A percentile compares a stretch with the other conserved stretches of the same genome.
These are phyloP conservation scores for Gracilaria vermiculophylla DNA, from an alignment of 23 red algal genomes.

Conservation along the genomic window DNA sequence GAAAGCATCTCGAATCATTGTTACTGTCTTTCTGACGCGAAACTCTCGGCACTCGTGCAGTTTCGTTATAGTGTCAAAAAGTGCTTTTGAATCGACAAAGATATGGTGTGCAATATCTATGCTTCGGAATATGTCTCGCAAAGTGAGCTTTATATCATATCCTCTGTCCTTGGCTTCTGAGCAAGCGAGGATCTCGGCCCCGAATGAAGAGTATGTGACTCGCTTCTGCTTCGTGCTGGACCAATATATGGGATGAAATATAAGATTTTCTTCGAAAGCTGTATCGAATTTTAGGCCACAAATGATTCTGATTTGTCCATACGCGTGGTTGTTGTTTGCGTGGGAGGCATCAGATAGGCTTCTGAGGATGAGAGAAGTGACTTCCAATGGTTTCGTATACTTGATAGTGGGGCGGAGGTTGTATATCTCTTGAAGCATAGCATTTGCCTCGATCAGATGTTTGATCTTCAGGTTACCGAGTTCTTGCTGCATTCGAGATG, in stretches of 20 bases:
- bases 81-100: slow-evolving; percentile 16
- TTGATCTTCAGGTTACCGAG: neutral
- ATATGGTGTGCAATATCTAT: neutral
- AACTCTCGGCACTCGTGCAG: neutral
- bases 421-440: neutral
- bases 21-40: neutral
- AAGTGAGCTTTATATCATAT: neutral
- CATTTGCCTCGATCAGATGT: slow-evolving; percentile 5
- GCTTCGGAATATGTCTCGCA: neutral
- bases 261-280: neutral
- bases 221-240: neutral
- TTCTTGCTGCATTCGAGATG: slow-evolving; percentile 15
- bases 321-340: neutral
- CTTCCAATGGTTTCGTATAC: neutral
- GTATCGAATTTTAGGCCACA: neutral
- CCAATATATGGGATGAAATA: neutral
- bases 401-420: neutral
- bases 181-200: neutral
- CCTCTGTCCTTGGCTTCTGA: neutral
- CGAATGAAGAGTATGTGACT: neutral
- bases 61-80: slow-evolving; percentile 3
- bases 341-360: slow-evolving; percentile 29
- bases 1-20: neutral
- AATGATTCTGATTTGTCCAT: neutral
- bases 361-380: neutral